Evolutionary conservation across 2,329 filamentous ascomycete species (phyloP), one percentile per base, ranked within the genome.

Genomic region (Penicillium sp.): DNA sequence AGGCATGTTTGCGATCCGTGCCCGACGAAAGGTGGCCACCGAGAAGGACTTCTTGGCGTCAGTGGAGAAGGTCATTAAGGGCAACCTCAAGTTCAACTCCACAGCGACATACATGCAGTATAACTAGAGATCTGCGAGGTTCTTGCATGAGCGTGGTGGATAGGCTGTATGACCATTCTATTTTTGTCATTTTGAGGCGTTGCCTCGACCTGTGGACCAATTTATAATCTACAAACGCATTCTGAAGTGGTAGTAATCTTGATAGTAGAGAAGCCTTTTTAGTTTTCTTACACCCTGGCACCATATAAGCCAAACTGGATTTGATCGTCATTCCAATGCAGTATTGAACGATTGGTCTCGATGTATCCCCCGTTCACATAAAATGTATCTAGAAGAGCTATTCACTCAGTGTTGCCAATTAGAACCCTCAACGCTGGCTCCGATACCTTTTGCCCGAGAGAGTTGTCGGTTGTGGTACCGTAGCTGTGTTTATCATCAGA

Each of bases 41-140:
- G 94, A 99, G 81, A 97, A 99, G 83, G 94, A 99, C 76, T 99
- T 99, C 77, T 78, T 99, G 65, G 92, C 90, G 52, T 93, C 94
- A 2, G 94, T 99, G 56, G 94, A 99, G 81, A 99, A 99, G 85
- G 94, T 99, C 59, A 97, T 97, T 80, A 96, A 96, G 84, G 92
- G 89, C 65, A 96, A 97, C 76, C 81, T 96, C 73, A 99, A 99
- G 85, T 99, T 99, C 82, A 97, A 96, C 84, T 95, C 89, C 53
- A 99, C 94, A 54, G 93, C 94, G 45, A 91, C 89, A 58, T 99
- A 99, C 79, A 94, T 94, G 84, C 94, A 97, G 79, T 99, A 99
- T 83, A 99, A 99, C 77, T 97, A 95, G 71, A 65, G 45, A 54
- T 52, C 53, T 46, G 49, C 39, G 47, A 61, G 51, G 48, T 57